Base-by-base conservation (phyloP, 2,329 filamentous ascomycete genomes). In the Onygenales sp. region DNA sequence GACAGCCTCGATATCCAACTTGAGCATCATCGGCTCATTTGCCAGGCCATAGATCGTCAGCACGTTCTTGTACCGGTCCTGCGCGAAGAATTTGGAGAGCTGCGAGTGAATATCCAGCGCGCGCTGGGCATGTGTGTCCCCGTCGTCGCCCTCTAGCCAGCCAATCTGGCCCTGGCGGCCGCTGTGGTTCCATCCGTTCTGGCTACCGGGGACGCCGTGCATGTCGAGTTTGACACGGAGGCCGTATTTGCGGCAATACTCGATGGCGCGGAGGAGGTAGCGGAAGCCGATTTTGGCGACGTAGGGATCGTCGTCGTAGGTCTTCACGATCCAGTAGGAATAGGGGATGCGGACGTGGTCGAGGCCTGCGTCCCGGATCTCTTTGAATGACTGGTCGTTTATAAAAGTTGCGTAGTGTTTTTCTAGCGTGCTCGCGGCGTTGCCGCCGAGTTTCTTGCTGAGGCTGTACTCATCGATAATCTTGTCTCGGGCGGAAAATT, bases 121-220 rank as follows among this genome's bases (percentile, higher is more conserved):
- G 38, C 92, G 83, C 62, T 95, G 80, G 0, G 79, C 85, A 67
- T 96, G 95, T 11, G 83, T 69, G 1, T 79, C 76, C 9, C 93
- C 92, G 64, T 95, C 78, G 0, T 88, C 86, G n/a, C 93, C 93
- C 62, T 93, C 93, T 41, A 97, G 74, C 93, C 93, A 98, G 31
- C 82, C 79, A 58, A 97, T 92, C 1, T 72, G 57, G 1, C 93
- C 92, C 66, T 87, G 85, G 8, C 84, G 82, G 0, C 93, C 93
- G 61, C 88, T 94, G 69, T 98, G 93, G 63, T 96, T 96, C 92
- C 92, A 97, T 2, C 93, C 93, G 64, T 98, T 98, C 66, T 97
- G 93, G 56, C 87, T 92, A 0, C 93, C 93, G 0, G 92, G 92
- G 0, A 93, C 76, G n/a, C 80, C 90, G 71, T 98, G 93, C 4